These are phyloP conservation scores for Colletotrichum salicis DNA, from an alignment of 2,329 filamentous ascomycete species.

Conservation along the genomic window DNA sequence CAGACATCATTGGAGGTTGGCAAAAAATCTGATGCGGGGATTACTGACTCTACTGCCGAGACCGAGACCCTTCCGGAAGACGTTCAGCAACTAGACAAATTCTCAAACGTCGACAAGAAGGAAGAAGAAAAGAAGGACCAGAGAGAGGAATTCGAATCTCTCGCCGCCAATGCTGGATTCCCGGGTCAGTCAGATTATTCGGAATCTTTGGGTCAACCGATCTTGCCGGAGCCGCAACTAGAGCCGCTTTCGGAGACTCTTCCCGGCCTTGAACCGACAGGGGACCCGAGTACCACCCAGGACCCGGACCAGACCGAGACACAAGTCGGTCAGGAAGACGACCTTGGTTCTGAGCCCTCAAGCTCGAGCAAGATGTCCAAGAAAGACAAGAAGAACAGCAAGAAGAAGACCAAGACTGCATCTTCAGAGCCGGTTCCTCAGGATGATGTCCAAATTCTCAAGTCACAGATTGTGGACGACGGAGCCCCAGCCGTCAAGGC, in stretches of 20 bases:
- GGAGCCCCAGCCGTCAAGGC: slow-evolving; percentile 8
- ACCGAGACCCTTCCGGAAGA: slow-evolving; percentile 36
- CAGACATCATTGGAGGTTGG: slow-evolving; percentile 13
- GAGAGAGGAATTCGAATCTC: slow-evolving; percentile 33
- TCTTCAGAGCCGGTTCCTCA: slow-evolving; percentile 8
- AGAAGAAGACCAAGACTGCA: slow-evolving; percentile 29
- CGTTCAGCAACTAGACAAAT: slow-evolving; percentile 42
- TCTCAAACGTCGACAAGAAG: slow-evolving; percentile 40
- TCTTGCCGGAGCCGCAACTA: slow-evolving; percentile 24
- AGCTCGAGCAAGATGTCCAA: slow-evolving; percentile 39
- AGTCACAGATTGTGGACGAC: slow-evolving; percentile 11
- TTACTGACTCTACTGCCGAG: slow-evolving; percentile 24
- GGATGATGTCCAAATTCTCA: slow-evolving; percentile 11
- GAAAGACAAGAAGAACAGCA: slow-evolving; percentile 39
- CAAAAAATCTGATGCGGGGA: slow-evolving; percentile 34
- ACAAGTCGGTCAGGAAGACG: slow-evolving; percentile 11
- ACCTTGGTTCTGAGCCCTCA: slow-evolving; percentile 28
- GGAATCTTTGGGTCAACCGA: slow-evolving; percentile 29
- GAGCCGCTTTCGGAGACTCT: slow-evolving; percentile 22
- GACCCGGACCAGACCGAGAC: slow-evolving; percentile 17
- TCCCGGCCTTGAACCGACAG: slow-evolving; percentile 19
- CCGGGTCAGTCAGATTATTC: slow-evolving; percentile 15
- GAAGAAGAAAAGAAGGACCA: slow-evolving; percentile 45
- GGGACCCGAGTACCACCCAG: slow-evolving; percentile 22
- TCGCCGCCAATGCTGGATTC: slow-evolving; percentile 24